These are phyloP conservation scores for Agrocybe praecox DNA, from an alignment of 768 basidiomycete species.

Conservation along the genomic window DNA sequence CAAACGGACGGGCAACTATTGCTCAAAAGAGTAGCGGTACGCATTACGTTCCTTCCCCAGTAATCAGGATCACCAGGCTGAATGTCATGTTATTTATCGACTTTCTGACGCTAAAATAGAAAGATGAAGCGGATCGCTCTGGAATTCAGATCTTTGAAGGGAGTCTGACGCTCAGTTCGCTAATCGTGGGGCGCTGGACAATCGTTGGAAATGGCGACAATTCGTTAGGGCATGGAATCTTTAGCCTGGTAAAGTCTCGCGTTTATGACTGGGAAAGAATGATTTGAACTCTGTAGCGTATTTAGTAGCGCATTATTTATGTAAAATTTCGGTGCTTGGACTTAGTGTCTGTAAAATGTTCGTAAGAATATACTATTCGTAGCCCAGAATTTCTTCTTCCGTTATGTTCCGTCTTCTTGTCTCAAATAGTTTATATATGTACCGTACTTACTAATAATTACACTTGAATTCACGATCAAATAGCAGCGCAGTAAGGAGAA, in stretches of 20 bases:
- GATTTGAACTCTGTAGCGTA: background rate
- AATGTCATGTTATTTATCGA: constrained; percentile 1
- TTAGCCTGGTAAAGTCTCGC: constrained; percentile 52
- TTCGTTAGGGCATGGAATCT: constrained; percentile 50
- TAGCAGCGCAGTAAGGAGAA: too few relatives aligned
- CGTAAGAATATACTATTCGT: too few relatives aligned
- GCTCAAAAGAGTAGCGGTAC: constrained; percentile 63
- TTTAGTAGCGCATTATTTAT: too few relatives aligned
- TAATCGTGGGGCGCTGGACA: constrained; percentile 59
- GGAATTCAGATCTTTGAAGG: constrained; percentile 65
- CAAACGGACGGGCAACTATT: constrained; percentile 60
- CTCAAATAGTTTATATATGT: too few relatives aligned
- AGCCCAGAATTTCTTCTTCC: too few relatives aligned
- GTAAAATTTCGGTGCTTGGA: too few relatives aligned
- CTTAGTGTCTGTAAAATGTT: too few relatives aligned
- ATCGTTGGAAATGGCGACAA: constrained; percentile 33
- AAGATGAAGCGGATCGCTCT: constrained; percentile 37
- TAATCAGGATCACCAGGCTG: background rate
- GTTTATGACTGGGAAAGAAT: constrained; percentile 11
- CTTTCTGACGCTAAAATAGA: constrained; percentile 31
- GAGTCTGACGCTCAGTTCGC: constrained; percentile 45
- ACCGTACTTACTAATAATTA: too few relatives aligned
- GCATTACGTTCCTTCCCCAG: constrained; percentile 21
- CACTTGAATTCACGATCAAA: too few relatives aligned
- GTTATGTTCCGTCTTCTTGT: too few relatives aligned